These are phyloP conservation scores for Yamadazyma triangularis DNA, from an alignment of 1,139 yeast species.

Conservation along the genomic window DNA sequence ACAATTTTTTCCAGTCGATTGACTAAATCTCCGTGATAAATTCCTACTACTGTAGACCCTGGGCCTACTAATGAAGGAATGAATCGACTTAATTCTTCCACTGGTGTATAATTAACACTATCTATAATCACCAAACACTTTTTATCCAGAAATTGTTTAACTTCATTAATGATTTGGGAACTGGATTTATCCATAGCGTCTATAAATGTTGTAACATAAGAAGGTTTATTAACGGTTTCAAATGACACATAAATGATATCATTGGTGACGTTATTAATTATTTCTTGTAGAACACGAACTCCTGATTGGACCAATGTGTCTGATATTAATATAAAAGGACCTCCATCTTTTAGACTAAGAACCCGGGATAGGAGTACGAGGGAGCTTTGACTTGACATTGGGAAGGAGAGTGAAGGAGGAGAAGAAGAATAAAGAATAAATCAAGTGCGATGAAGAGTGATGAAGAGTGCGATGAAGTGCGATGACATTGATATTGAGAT, in stretches of 20 bases:
- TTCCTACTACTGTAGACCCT: slow-evolving; percentile 50
- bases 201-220: slow-evolving; percentile 44
- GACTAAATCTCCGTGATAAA: slow-evolving; percentile 47
- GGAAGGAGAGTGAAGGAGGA: no score
- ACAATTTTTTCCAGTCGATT: slow-evolving; percentile 3
- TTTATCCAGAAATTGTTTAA: slow-evolving; percentile 11
- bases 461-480: no score
- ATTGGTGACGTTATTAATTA: slow-evolving; percentile 30
- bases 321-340: slow-evolving; percentile 65
- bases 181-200: slow-evolving; percentile 35
- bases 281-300: slow-evolving; percentile 49
- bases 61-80: slow-evolving; percentile 55
- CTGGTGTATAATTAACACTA: slow-evolving; percentile 57
- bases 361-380: slow-evolving; percentile 58
- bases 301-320: slow-evolving; percentile 75
- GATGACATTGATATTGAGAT: no score
- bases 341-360: slow-evolving; percentile 60
- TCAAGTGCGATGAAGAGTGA: no score
- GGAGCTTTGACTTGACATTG: slow-evolving; percentile 38
- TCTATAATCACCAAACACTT: slow-evolving; percentile 55
- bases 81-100: slow-evolving; percentile 46
- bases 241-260: slow-evolving; percentile 49
- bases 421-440: no score
- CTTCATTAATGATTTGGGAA: slow-evolving; percentile 18
- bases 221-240: slow-evolving; percentile 55